Evolutionary conservation across 2,329 filamentous ascomycete genomes (phyloP), one percentile per base, ranked within the genome.

Genomic region (Trichothecium sympodiale): DNA sequence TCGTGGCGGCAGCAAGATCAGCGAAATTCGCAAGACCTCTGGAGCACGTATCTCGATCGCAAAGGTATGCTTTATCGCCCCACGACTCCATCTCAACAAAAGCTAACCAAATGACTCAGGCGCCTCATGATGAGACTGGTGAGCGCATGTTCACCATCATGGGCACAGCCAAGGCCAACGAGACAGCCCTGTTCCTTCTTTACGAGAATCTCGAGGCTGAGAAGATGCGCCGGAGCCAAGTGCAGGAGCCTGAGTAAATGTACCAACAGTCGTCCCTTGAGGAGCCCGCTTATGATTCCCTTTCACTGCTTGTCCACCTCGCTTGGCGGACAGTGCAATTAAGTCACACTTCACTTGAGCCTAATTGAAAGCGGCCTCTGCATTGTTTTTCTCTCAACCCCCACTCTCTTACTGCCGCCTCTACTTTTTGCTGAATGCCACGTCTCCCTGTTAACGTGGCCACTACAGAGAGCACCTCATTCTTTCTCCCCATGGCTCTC

Each of bases 141-240:
- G 91, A 98, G 72, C 81, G 91, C 52, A 98, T 98, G 91, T 98
- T 98, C 67, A 98, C 91, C 54, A 98, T 98, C 57, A 95, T 94
- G 74, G 91, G 91, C 47, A 93, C 84, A 41, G 80, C 85, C 41
- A 82, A 81, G 63, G 86, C 87, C 45, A 98, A 98, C 52, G 91
- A 98, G 64, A 89, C 87, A 49, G 91, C 91, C 4, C 71, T 98
- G 18, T 95, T 94, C 62, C 78, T 98, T 36, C 71, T 98, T 44
- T 98, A 98, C 59, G 91, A 98, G 71, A 98, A 98, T 62, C 77
- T 98, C 35, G 91, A 98, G 67, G 89, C 88, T 13, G 91, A 98
- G 70, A 98, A 98, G 76, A 93, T 93, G 79, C 86, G 91, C 52
- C 85, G 91, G 57, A 94, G 86, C 69, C 83, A 93, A 64, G 74